Evolutionary conservation across 1,284 basidiomycete species (phyloP), one percentile per base, ranked within the genome.

Genomic region (Sphaerobolus stellatus): DNA sequence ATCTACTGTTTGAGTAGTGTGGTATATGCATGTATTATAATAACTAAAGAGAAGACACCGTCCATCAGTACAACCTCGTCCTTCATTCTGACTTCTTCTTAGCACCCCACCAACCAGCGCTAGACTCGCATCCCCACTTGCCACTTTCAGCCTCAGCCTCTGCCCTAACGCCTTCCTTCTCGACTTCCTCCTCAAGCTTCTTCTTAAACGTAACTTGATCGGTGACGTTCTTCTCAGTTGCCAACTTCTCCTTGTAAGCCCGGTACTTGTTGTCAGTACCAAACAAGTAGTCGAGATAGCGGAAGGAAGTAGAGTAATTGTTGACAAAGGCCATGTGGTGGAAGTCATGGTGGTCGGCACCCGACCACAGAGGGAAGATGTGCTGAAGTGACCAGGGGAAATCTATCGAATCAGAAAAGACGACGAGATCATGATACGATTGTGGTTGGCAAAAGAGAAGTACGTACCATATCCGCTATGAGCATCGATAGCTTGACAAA

Each of bases 381-480:
- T 96, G 87, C 66, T 94, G 89, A 59, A 99, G 79, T n/a, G 92
- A 96, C 94, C 93, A 96, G 4, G 94, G 94, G 81, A 97, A 97
- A 72, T 97, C 90, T 90, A 41, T 30, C 54, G 43, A 58, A n/a
- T 59, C 57, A 18, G 50, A 16, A n/a, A 29, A 7, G 25, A 31
- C 33, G 16, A 25, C 38, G 36, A 18, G 48, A n/a, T 13, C 41
- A 29, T 40, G 48, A 46, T n/a, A 24, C 27, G 20, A n/a, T 20
- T 38, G 16, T 36, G 33, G 24, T 38, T 29, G 27, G 20, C 5
- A 22, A 48, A 24, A 48, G 7, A 38, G 6, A 8, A 60, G 11
- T 13, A 69, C 80, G 34, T 66, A 91, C 84, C 94, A 71, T 98
- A 98, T 54, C 96, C 96, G 48, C 89, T 92, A 83, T 99, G 96